Evolutionary conservation across 2,329 filamentous ascomycete genomes (phyloP), one percentile per base, ranked within the genome.

Genomic region (Aspergillus quadrilineatus): DNA sequence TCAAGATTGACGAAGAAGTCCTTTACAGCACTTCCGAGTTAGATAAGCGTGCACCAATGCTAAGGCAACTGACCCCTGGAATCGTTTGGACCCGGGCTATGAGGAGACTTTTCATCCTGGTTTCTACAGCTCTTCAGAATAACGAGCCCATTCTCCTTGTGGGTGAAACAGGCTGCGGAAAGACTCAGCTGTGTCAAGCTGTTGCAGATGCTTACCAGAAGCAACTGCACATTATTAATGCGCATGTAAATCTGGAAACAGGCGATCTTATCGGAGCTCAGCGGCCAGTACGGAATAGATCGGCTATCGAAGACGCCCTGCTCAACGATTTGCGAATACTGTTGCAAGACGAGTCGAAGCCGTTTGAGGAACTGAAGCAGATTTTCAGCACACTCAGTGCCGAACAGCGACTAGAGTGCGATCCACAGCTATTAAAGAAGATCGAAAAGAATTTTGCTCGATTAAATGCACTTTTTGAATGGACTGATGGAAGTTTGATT

Each of bases 191-290:
- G 6, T 95, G 91, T 64, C 94, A 99, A 71, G 83, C 96, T 69
- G 82, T 97, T 52, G 92, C 94, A 3, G 89, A 96, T 67, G 88
- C 90, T 4, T 82, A 90, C 60, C 79, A 81, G 14, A 91, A 88
- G 66, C 80, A 89, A 60, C 78, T 99, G 39, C 87, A 92, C 63
- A 94, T 93, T 64, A 88, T 99, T 67, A 99, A 99, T 69, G 94
- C 95, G 2, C 95, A 99, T 73, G 93, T 97, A 65, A 99, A 99
- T 63, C 92, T 94, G 0, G 95, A 99, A 72, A 97, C 95, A 0
- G 93, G 94, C 14, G 94, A 99, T 73, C 80, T 99, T 9, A 97
- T 99, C 63, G 94, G 94, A 62, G 94, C 94, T 3, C 94, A 99
- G 72, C 81, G 94, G 58, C 94, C 94, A 3, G 85, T 97, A 22